Evolutionary conservation across 2,329 filamentous ascomycete genomes (phyloP).

Genomic region (Alternaria arbusti): DNA sequence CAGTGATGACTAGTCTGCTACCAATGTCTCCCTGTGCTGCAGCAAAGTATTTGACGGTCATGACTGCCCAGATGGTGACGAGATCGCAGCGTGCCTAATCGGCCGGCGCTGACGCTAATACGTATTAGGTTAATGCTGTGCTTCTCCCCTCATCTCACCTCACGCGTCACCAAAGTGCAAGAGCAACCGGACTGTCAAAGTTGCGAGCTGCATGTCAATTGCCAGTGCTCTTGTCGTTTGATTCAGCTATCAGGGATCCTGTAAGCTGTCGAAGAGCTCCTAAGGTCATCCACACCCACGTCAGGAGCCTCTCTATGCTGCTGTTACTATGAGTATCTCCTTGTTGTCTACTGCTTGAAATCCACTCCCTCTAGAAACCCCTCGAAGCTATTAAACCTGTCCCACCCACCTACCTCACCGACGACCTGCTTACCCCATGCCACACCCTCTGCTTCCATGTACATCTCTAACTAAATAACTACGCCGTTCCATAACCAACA

Average conservation of each 20-base stretch:
- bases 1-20: neutral
- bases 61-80: neutral
- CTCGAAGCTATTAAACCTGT: neutral
- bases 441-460: slow-evolving; percentile 5
- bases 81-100: neutral
- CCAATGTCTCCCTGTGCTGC: neutral
- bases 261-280: neutral
- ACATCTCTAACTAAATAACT: neutral
- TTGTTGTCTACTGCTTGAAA: neutral
- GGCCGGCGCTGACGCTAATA: neutral
- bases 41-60: neutral
- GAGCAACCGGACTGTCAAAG: neutral
- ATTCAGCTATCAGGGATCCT: neutral
- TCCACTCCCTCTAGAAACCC: neutral
- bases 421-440: slow-evolving; percentile 10
- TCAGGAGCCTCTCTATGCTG: neutral
- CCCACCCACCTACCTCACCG: neutral
- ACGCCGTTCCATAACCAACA: neutral
- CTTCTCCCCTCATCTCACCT: neutral
- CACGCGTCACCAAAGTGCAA: neutral
- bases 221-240: neutral
- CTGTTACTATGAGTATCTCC: neutral
- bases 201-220: neutral
- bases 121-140: neutral
- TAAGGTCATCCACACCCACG: neutral